Percentiles rank a stretch among this genome's conserved stretches.
These are phyloP conservation scores for Paulownia fortunei DNA, from an alignment of 257 asterid species.

Conservation along the genomic window DNA sequence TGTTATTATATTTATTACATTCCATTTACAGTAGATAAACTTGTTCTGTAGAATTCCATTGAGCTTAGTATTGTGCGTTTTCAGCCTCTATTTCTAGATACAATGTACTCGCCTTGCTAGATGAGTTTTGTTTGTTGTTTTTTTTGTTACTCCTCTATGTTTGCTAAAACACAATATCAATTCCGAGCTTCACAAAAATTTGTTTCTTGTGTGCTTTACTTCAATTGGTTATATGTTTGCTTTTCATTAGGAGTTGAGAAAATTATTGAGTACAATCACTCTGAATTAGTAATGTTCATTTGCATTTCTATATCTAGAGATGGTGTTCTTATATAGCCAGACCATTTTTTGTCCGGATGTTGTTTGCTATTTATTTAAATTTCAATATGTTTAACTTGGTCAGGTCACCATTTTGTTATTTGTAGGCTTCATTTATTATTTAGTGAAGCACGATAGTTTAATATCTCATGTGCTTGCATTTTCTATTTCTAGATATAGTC, in stretches of 20 bases:
- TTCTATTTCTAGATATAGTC: background rate
- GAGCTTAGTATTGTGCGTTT: background rate
- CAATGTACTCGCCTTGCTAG: background rate
- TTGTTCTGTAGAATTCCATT: background rate
- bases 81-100: background rate
- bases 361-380: conserved; percentile 7
- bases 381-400: conserved; percentile 18
- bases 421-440: background rate
- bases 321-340: conserved; percentile 9
- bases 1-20: background rate
- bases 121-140: background rate
- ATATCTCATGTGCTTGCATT: conserved; percentile 3
- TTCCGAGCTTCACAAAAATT: background rate
- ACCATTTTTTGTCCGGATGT: background rate
- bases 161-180: background rate
- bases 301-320: background rate
- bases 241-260: background rate
- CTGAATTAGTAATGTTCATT: background rate
- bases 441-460: conserved; percentile 11
- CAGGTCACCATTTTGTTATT: background rate
- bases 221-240: background rate
- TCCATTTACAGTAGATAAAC: background rate
- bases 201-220: background rate
- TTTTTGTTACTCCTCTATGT: background rate
- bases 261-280: background rate